Conservation (phyloP, 768 basidiomycete species). For the Tylopilus intermedius region DNA sequence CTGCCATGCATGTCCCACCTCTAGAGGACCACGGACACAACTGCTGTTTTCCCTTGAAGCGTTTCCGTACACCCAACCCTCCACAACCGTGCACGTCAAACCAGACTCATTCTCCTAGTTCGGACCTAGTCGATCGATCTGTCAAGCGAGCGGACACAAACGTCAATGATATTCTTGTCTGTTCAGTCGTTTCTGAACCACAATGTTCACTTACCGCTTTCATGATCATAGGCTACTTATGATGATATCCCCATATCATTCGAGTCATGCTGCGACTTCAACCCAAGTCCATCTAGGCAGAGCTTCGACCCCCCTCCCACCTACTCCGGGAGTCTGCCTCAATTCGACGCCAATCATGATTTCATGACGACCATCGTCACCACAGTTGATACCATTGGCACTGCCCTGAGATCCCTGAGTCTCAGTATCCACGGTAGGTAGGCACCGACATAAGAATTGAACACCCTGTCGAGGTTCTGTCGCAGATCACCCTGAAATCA, state of each 20-base stretch:
- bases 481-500: conserved; percentile 62
- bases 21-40: conserved; percentile 20
- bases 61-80: conserved; percentile 12
- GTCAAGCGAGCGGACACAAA: conserved; percentile 3
- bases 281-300: conserved; percentile 21
- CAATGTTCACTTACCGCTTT: background rate
- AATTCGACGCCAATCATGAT: conserved; percentile 25
- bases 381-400: conserved; percentile 46
- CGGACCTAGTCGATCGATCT: background rate
- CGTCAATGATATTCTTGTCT: conserved; percentile 4
- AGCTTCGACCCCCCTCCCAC: conserved; percentile 37
- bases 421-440: conserved; percentile 65
- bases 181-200: background rate
- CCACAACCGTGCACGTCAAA: background rate
- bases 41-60: conserved; percentile 21
- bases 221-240: conserved; percentile 7
- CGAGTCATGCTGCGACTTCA: conserved; percentile 43
- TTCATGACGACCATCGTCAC: conserved; percentile 51
- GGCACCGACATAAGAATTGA: background rate
- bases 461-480: conserved; percentile 7
- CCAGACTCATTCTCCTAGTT: background rate
- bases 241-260: conserved; percentile 29
- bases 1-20: conserved; percentile 21
- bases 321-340: conserved; percentile 31
- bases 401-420: conserved; percentile 58